A percentile compares a stretch with the other conserved stretches of the same genome.
These are phyloP conservation scores for Thielaviopsis euricoi DNA, from an alignment of 2,329 filamentous ascomycete species.

Conservation along the genomic window DNA sequence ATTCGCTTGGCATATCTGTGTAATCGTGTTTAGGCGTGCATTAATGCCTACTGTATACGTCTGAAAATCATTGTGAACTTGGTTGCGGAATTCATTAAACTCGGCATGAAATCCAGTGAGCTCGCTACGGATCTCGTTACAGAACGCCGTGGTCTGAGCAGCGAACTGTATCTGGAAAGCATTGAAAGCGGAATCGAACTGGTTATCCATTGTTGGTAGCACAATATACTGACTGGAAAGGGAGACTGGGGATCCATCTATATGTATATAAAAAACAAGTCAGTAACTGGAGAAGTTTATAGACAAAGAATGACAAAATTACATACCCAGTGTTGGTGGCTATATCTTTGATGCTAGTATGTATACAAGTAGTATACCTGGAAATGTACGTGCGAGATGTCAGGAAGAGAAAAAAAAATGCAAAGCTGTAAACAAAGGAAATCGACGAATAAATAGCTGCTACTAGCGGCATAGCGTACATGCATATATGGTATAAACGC, in stretches of 20 bases:
- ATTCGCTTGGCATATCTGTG: not conserved
- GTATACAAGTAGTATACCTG: not conserved
- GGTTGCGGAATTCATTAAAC: not conserved
- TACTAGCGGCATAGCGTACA: not conserved
- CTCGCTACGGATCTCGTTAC: not conserved
- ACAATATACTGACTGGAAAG: not conserved
- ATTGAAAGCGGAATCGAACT: not conserved
- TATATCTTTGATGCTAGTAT: not conserved
- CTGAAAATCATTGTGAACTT: not conserved
- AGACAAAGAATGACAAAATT: not conserved
- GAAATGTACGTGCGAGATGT: not conserved
- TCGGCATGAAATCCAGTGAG: not conserved
- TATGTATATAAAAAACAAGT: not conserved
- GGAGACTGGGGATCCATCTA: not conserved
- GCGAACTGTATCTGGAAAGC: not conserved
- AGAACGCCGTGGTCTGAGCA: not conserved
- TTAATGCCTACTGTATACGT: not conserved
- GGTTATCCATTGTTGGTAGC: not conserved
- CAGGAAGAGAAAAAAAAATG: not conserved
- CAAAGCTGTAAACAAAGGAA: not conserved
- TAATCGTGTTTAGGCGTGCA: not conserved
- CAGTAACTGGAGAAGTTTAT: not conserved
- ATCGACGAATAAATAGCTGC: not conserved
- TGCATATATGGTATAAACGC: not conserved
- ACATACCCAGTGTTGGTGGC: not conserved